A percentile compares a stretch with the other conserved stretches of the same genome.
Conservation (phyloP, 768 basidiomycete genomes). For the Phaffia tasmanica region DNA sequence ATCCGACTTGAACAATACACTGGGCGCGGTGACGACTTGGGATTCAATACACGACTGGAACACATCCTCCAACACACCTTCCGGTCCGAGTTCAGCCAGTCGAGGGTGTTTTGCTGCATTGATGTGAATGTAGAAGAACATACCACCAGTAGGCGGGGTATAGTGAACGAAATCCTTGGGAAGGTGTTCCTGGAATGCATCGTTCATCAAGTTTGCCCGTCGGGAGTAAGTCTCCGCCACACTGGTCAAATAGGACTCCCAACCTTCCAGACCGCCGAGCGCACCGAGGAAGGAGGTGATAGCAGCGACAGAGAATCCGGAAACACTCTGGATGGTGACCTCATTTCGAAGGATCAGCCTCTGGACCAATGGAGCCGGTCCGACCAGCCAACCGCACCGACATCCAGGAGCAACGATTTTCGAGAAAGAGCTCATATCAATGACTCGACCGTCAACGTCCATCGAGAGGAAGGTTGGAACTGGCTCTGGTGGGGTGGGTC, state of each 20-base stretch:
- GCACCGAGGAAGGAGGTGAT: conserved; percentile 23
- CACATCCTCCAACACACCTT: conserved; percentile 8
- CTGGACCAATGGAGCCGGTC: conserved; percentile 12
- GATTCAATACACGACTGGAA: conserved; percentile 7
- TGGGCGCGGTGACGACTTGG: conserved; percentile 14
- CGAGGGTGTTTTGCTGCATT: conserved; percentile 5
- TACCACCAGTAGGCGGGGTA: conserved; percentile 9
- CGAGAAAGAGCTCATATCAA: conserved; percentile 16
- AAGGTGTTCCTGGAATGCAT: conserved; percentile 14
- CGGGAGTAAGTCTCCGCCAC: conserved; percentile 14
- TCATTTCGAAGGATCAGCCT: conserved; percentile 11
- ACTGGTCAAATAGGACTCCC: conserved; percentile 12
- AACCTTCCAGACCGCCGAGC: conserved; percentile 19
- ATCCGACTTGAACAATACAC: conserved; percentile 18
- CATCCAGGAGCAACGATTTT: conserved; percentile 24
- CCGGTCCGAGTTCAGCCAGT: conserved; percentile 2
- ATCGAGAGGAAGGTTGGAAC: conserved; percentile 13
- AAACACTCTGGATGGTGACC: conserved; percentile 22
- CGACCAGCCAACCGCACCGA: conserved; percentile 21
- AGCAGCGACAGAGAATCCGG: conserved; percentile 24
- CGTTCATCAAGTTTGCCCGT: conserved; percentile 19
- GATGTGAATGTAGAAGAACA: conserved; percentile 19
- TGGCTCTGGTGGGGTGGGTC: neutral
- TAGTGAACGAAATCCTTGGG: conserved; percentile 12
- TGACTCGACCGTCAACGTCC: conserved; percentile 22